A percentile compares a stretch with the other conserved stretches of the same genome.
These are phyloP conservation scores for Peronospora belbahrii DNA, from an alignment of 352 stramenopile species.

Conservation along the genomic window DNA sequence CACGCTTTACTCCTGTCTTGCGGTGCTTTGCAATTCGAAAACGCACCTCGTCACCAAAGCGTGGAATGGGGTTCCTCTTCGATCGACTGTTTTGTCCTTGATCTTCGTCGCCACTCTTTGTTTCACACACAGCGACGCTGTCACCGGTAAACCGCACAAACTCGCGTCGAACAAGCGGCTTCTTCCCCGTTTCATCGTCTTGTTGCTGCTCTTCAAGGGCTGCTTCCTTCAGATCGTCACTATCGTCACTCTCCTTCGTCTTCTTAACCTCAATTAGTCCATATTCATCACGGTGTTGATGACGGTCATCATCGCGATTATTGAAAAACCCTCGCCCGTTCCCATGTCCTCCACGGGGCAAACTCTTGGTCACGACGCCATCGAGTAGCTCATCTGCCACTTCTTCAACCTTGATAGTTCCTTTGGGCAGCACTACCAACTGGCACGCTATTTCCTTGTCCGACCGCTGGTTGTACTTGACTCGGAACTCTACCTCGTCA, in stretches of 20 bases:
- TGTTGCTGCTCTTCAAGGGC: constrained; percentile 3
- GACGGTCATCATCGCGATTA: constrained; percentile 26
- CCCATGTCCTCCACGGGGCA: constrained; percentile 30
- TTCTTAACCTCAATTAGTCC: constrained; percentile 41
- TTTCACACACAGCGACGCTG: constrained; percentile 21
- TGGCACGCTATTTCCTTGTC: constrained; percentile 67
- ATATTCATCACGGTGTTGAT: constrained; percentile 30
- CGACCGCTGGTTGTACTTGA: constrained; percentile 66
- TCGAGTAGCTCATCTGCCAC: constrained; percentile 44
- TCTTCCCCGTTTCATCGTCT: constrained; percentile 3
- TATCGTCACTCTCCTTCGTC: constrained; percentile 2
- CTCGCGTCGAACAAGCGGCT: constrained; percentile 19
- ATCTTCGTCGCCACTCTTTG: constrained; percentile 8
- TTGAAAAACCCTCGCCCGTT: constrained; percentile 28
- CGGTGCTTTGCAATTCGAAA: constrained; percentile 70
- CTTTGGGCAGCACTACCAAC: constrained; percentile 55
- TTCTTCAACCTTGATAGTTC: constrained; percentile 68
- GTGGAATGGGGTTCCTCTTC: constrained; percentile 23
- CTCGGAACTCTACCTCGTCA: constrained; percentile 69
- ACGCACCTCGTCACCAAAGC: constrained; percentile 61
- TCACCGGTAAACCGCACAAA: constrained; percentile 53
- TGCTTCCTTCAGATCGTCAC: neutral
- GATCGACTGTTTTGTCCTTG: constrained; percentile 11
- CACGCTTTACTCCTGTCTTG: constrained; percentile 54
- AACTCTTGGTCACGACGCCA: constrained; percentile 58